Evolutionary conservation across 2,329 filamentous ascomycete species (phyloP).

Genomic region (Colletotrichum cordylinicola): DNA sequence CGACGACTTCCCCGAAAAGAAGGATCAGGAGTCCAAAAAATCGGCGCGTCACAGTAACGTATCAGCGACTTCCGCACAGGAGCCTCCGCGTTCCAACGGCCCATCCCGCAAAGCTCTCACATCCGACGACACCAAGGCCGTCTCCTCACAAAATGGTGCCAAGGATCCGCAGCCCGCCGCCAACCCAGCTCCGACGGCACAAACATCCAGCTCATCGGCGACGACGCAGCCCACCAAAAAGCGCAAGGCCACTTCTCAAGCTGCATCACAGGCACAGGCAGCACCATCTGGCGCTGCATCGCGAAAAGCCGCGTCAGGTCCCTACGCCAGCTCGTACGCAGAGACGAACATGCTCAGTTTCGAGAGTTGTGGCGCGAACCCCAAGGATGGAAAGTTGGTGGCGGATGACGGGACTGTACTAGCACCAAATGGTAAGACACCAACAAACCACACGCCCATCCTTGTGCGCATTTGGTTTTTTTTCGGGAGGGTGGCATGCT

Average conservation of each 20-base stretch:
- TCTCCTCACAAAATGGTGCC: conserved; percentile 37
- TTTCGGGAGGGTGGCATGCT: conserved; percentile 22
- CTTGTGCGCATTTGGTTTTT: background rate
- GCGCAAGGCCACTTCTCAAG: conserved; percentile 72
- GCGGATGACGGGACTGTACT: conserved; percentile 91
- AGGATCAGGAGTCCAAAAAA: conserved; percentile 65
- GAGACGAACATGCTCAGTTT: conserved; percentile 92
- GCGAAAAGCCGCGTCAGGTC: conserved; percentile 42
- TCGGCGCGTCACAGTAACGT: conserved; percentile 51
- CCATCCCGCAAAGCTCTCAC: conserved; percentile 45
- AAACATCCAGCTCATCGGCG: conserved; percentile 56
- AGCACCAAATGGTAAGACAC: conserved; percentile 78
- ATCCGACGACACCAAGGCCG: conserved; percentile 44
- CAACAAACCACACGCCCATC: conserved; percentile 25
- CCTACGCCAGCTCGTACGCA: conserved; percentile 43
- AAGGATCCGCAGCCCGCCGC: conserved; percentile 38
- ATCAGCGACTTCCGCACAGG: conserved; percentile 42
- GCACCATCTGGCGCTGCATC: conserved; percentile 33
- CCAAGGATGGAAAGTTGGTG: conserved; percentile 79
- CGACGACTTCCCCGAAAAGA: conserved; percentile 67
- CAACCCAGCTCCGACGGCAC: conserved; percentile 26
- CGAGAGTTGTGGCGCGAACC: conserved; percentile 69
- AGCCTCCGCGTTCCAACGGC: conserved; percentile 35
- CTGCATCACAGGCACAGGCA: conserved; percentile 14
- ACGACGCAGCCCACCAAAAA: conserved; percentile 71